phyloP scores from a whole-genome alignment of 352 stramenopile genomes.

The Globisporangium mamillatum region DNA sequence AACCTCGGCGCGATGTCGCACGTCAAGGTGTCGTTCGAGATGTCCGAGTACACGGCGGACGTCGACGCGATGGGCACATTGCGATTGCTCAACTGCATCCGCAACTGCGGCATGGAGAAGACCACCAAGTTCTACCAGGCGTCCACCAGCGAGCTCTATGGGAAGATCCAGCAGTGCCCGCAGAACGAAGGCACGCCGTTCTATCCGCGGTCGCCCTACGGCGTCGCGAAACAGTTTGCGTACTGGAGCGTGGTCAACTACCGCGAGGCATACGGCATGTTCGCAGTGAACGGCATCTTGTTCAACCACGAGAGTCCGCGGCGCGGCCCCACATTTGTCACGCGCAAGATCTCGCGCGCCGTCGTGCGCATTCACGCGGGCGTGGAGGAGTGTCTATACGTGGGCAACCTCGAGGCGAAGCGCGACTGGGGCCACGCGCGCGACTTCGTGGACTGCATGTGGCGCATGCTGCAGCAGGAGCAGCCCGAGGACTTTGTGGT shows the following conservation, averaged over 20 bases:
- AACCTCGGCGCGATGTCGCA: constrained; percentile 99
- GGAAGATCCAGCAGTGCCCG: constrained; percentile 95
- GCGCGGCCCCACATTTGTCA: constrained; percentile 97
- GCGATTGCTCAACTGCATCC: constrained; percentile 96
- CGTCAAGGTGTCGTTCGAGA: constrained; percentile 99
- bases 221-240: constrained; percentile 98
- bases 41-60: constrained; percentile 99
- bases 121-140: constrained; percentile 94
- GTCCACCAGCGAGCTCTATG: constrained; percentile 98
- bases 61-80: constrained; percentile 95
- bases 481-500: constrained; percentile 78
- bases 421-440: constrained; percentile 98
- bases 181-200: constrained; percentile 98
- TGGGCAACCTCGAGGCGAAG: constrained; percentile 97
- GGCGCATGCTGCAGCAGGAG: constrained; percentile 95
- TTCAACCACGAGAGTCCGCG: constrained; percentile 99
- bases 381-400: constrained; percentile 93
- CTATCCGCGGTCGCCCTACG: constrained; percentile 98
- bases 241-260: constrained; percentile 99
- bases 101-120: constrained; percentile 83
- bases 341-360: constrained; percentile 96
- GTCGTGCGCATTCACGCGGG: constrained; percentile 93
- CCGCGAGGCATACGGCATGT: constrained; percentile 95
- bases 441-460: constrained; percentile 99
- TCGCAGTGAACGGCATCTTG: constrained; percentile 96